Evolutionary conservation across 2,329 filamentous ascomycete species (phyloP).

Genomic region (Fusarium virguliforme): DNA sequence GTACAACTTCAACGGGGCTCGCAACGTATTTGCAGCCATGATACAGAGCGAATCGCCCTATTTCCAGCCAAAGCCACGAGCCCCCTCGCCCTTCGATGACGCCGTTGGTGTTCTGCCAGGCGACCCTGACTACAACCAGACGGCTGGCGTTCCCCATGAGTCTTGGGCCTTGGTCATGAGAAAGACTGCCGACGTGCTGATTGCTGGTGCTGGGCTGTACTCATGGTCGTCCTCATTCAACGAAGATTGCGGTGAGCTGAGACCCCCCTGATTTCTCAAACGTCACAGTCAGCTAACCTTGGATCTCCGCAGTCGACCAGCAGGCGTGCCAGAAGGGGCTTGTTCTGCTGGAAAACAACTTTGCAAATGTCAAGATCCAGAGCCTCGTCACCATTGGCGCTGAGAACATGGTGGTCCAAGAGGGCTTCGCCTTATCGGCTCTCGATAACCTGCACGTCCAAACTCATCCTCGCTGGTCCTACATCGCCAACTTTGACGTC

Average conservation of each 20-base stretch:
- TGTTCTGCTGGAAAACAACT: too few relatives aligned
- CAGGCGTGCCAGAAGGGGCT: too few relatives aligned
- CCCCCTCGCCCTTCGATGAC: conserved; percentile 50
- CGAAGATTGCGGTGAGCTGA: conserved; percentile 40
- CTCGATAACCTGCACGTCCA: too few relatives aligned
- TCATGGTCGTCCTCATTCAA: conserved; percentile 47
- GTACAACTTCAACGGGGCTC: conserved; percentile 64
- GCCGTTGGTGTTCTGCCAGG: conserved; percentile 54
- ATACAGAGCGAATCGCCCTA: conserved; percentile 60
- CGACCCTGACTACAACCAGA: conserved; percentile 29
- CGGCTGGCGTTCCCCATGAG: conserved; percentile 11
- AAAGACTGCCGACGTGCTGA: conserved; percentile 37
- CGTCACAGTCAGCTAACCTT: too few relatives aligned
- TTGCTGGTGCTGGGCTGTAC: conserved; percentile 52
- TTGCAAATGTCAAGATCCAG: too few relatives aligned
- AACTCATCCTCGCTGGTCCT: too few relatives aligned
- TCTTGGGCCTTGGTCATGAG: conserved; percentile 48
- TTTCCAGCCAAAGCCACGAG: conserved; percentile 39
- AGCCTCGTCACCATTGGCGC: too few relatives aligned
- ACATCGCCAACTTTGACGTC: too few relatives aligned
- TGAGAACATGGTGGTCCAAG: too few relatives aligned
- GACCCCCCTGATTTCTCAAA: too few relatives aligned
- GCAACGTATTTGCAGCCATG: conserved; percentile 64
- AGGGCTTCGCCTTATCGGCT: too few relatives aligned
- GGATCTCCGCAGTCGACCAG: too few relatives aligned